Conservation (phyloP, 1,284 basidiomycete species). For the Trichosporon faecale region DNA sequence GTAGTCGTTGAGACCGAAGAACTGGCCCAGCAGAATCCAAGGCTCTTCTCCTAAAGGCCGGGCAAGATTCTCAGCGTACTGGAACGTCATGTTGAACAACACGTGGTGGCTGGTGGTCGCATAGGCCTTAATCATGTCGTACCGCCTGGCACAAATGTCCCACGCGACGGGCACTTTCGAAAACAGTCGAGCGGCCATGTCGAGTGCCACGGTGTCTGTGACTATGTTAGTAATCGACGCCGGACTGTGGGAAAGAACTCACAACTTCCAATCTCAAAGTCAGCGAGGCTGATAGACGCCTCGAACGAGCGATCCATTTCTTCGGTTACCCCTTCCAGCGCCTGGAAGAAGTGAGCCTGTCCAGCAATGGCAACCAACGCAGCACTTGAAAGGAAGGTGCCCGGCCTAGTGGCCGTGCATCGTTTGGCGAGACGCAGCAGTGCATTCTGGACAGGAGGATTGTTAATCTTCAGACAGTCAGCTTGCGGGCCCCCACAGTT, state of each 20-base stretch:
- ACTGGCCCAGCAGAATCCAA: slow-evolving; percentile 30
- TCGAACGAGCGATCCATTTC: slow-evolving; percentile 25
- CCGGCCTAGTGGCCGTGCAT: slow-evolving; percentile 18
- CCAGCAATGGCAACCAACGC: slow-evolving; percentile 26
- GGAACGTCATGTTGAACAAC: slow-evolving; percentile 28
- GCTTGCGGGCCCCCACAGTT: neutral
- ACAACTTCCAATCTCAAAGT: slow-evolving; percentile 36
- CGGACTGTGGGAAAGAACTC: slow-evolving; percentile 1
- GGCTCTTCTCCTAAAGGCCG: slow-evolving; percentile 13
- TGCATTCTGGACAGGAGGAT: slow-evolving; percentile 20
- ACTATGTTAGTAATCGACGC: neutral
- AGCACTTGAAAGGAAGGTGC: slow-evolving; percentile 21
- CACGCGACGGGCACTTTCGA: slow-evolving; percentile 16
- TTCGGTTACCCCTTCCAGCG: slow-evolving; percentile 9
- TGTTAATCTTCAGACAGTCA: slow-evolving; percentile 13
- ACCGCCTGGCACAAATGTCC: slow-evolving; percentile 19
- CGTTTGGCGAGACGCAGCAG: slow-evolving; percentile 17
- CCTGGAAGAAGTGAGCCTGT: slow-evolving; percentile 22
- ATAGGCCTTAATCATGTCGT: slow-evolving; percentile 29
- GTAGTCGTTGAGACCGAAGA: slow-evolving; percentile 22
- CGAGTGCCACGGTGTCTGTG: slow-evolving; percentile 29
- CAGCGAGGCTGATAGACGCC: slow-evolving; percentile 24
- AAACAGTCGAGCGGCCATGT: slow-evolving; percentile 24
- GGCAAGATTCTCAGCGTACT: slow-evolving; percentile 28
- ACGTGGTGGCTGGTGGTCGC: slow-evolving; percentile 19